These are phyloP conservation scores for Camelina sativa DNA, from an alignment of 345 rosid genomes.

Conservation along the genomic window DNA sequence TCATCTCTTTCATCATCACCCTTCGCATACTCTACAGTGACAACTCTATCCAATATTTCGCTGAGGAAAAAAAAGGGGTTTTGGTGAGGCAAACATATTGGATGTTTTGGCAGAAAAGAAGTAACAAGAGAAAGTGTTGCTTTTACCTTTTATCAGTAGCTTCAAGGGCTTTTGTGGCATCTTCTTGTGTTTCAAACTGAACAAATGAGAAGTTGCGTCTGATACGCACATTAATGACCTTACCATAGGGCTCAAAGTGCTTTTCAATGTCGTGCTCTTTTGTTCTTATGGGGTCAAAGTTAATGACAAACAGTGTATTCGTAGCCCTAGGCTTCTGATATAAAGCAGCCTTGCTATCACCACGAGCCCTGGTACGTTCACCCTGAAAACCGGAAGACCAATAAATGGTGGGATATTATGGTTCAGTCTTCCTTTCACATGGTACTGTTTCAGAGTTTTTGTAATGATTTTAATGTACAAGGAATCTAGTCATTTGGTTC, in stretches of 20 bases:
- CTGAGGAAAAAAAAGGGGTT: slow-evolving; percentile 43
- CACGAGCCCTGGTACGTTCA: slow-evolving; percentile 65
- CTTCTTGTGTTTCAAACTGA: slow-evolving; percentile 83
- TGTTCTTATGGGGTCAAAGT: slow-evolving; percentile 75
- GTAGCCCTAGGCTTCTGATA: slow-evolving; percentile 66
- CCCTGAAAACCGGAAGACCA: slow-evolving; percentile 54
- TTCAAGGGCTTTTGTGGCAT: slow-evolving; percentile 82
- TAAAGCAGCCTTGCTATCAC: slow-evolving; percentile 49
- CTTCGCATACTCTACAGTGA: slow-evolving; percentile 85
- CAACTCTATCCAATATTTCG: slow-evolving; percentile 77
- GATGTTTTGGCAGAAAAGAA: background rate
- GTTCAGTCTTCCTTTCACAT: background rate
- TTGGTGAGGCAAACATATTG: background rate
- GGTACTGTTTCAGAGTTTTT: background rate
- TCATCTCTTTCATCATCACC: slow-evolving; percentile 76
- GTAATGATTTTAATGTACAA: slow-evolving; percentile 10
- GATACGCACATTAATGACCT: slow-evolving; percentile 68
- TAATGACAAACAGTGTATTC: slow-evolving; percentile 79
- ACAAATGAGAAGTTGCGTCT: slow-evolving; percentile 84
- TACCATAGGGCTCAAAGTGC: slow-evolving; percentile 81
- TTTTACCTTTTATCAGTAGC: slow-evolving; percentile 71
- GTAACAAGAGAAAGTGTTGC: background rate
- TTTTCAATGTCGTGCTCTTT: slow-evolving; percentile 66
- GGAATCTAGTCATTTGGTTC: background rate
- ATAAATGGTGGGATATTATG: no score